Percentiles rank a stretch among this genome's conserved stretches.
Conservation (phyloP, 805 yeast genomes). For the Cyberlindnera mycetangii region DNA sequence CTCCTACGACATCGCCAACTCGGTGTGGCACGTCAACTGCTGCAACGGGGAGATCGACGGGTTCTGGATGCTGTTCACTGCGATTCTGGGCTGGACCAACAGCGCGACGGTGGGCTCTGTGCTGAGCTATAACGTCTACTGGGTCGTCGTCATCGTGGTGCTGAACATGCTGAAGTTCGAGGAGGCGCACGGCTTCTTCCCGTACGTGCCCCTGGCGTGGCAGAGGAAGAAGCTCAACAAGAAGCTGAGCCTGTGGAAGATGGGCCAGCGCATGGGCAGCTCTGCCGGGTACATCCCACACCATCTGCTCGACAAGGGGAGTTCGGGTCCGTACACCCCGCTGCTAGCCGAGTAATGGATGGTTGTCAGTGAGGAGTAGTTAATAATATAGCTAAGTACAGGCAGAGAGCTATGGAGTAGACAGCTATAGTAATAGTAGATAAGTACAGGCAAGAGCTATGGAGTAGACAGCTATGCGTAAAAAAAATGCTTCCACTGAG, state of each 20-base stretch:
- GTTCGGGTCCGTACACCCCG: conserved; percentile 1
- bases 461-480: no score
- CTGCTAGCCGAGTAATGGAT: no score
- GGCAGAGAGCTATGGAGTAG: no score
- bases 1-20: conserved; percentile 71
- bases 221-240: conserved; percentile 53
- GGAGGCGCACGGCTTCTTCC: conserved; percentile 57
- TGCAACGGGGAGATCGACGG: conserved; percentile 94
- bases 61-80: conserved; percentile 87
- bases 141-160: conserved; percentile 50
- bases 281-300: conserved; percentile 14
- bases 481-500: conserved; percentile 46
- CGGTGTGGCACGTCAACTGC: conserved; percentile 94
- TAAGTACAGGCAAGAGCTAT: no score
- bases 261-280: conserved; percentile 8
- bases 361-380: no score
- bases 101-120: conserved; percentile 91
- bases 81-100: conserved; percentile 91
- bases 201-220: conserved; percentile 57
- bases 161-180: conserved; percentile 47
- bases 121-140: conserved; percentile 63
- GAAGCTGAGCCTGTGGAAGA: conserved; percentile 26
- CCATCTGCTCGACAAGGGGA: conserved; percentile 3
- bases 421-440: no score
- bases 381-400: no score